phyloP scores from a whole-genome alignment of 768 basidiomycete genomes.

The Auriscalpium vulgare region DNA sequence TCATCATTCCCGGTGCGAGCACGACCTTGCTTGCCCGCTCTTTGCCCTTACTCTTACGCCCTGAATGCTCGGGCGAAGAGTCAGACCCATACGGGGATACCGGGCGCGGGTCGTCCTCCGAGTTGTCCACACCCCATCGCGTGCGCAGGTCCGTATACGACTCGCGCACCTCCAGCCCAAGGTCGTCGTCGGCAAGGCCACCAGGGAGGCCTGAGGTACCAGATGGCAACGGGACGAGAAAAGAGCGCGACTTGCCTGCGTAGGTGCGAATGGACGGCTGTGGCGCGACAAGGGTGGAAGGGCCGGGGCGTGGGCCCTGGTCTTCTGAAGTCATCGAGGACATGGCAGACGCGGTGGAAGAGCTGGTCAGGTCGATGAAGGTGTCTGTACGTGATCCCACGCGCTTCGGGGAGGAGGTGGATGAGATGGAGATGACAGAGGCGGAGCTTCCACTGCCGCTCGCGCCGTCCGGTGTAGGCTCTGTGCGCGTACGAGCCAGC shows the following conservation, averaged over 20 bases:
- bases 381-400: conserved; percentile 12
- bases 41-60: conserved; percentile 30
- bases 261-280: conserved; percentile 54
- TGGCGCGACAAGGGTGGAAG: conserved; percentile 7
- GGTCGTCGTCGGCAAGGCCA: conserved; percentile 26
- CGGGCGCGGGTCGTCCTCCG: conserved; percentile 60
- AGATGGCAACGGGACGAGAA: conserved; percentile 53
- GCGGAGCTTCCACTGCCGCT: conserved; percentile 19
- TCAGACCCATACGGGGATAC: conserved; percentile 6
- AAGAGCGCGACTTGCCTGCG: conserved; percentile 72
- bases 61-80: conserved; percentile 19
- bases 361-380: conserved; percentile 12
- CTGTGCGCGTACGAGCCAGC: conserved; percentile 63
- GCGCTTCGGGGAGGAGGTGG: conserved; percentile 14
- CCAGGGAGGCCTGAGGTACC: not conserved
- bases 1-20: conserved; percentile 55
- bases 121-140: conserved; percentile 78
- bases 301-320: conserved; percentile 11
- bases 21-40: conserved; percentile 17
- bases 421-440: conserved; percentile 13
- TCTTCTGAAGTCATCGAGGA: conserved; percentile 15
- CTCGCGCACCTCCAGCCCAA: conserved; percentile 50
- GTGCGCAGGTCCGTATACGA: conserved; percentile 66
- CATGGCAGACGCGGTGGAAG: not conserved
- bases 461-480: conserved; percentile 36